Conservation (phyloP, 2,329 filamentous ascomycete genomes). For the Capronia epimyces region DNA sequence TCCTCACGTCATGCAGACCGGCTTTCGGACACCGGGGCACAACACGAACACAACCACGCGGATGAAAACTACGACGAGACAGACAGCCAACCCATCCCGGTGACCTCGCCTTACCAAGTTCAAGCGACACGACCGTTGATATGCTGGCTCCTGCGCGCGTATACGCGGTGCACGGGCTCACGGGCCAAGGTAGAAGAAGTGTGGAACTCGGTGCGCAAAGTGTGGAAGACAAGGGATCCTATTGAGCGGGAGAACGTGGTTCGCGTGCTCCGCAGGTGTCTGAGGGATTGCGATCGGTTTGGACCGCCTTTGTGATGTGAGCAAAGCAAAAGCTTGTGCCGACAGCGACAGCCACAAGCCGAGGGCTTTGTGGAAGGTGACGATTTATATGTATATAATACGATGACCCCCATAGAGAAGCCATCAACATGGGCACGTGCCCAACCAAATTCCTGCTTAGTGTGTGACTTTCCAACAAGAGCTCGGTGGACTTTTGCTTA, state of each 20-base stretch:
- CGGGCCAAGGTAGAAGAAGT: constrained; percentile 25
- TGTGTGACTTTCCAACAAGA: no score
- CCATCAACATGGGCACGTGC: no score
- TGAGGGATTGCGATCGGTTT: constrained; percentile 28
- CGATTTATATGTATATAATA: no score
- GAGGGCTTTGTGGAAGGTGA: no score
- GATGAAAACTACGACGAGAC: constrained; percentile 5
- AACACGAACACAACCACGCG: not conserved
- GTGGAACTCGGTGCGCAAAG: constrained; percentile 22
- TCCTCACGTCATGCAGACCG: not conserved
- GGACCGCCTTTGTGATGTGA: constrained; percentile 20
- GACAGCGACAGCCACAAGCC: not conserved
- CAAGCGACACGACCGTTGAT: constrained; percentile 21
- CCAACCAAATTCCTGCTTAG: no score
- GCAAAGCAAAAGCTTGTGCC: not conserved
- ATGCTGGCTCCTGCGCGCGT: constrained; percentile 28
- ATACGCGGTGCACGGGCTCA: constrained; percentile 22
- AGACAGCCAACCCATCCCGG: not conserved
- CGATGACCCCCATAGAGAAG: no score
- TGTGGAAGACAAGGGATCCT: constrained; percentile 26
- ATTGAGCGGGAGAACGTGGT: constrained; percentile 25
- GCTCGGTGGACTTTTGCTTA: no score
- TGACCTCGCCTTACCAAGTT: constrained; percentile 17
- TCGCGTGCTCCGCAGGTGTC: constrained; percentile 24
- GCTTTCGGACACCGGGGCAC: not conserved